Evolutionary conservation across 352 stramenopile species (phyloP).

Genomic region (Blastocystis hominis): DNA sequence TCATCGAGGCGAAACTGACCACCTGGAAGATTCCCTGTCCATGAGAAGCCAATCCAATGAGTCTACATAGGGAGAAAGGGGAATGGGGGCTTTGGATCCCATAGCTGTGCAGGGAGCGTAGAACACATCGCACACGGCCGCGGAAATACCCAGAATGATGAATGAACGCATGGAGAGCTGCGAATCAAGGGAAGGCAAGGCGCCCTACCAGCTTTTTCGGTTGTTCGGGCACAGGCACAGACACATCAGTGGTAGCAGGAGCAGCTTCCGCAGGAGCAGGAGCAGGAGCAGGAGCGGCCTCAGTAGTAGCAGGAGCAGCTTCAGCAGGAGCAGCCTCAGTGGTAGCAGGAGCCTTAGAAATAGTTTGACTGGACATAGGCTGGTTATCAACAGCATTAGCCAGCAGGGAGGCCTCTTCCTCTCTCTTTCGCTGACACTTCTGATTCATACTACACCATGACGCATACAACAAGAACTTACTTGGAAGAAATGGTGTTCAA

Average conservation of each 20-base stretch:
- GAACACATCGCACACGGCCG: slow-evolving; percentile 44
- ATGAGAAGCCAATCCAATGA: not conserved
- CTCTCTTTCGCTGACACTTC: slow-evolving; percentile 48
- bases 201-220: slow-evolving; percentile 13
- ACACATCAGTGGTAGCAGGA: not conserved
- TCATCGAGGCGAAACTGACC: slow-evolving; percentile 3
- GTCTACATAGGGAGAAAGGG: slow-evolving; percentile 36
- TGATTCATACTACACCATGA: slow-evolving; percentile 16
- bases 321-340: not conserved
- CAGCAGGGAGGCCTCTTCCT: not conserved
- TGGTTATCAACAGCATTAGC: not conserved
- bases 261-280: not conserved
- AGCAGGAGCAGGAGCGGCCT: not conserved
- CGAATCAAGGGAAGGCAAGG: not conserved
- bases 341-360: not conserved
- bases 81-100: not conserved
- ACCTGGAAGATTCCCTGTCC: slow-evolving; percentile 35
- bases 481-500: slow-evolving; percentile 46
- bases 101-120: slow-evolving; percentile 45
- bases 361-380: not conserved
- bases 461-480: not conserved
- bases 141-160: slow-evolving; percentile 29
- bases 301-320: not conserved
- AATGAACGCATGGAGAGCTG: slow-evolving; percentile 21
- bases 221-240: not conserved